These are phyloP conservation scores for Magnaporthiopsis incrustans DNA, from an alignment of 2,329 filamentous ascomycete genomes.

Conservation along the genomic window DNA sequence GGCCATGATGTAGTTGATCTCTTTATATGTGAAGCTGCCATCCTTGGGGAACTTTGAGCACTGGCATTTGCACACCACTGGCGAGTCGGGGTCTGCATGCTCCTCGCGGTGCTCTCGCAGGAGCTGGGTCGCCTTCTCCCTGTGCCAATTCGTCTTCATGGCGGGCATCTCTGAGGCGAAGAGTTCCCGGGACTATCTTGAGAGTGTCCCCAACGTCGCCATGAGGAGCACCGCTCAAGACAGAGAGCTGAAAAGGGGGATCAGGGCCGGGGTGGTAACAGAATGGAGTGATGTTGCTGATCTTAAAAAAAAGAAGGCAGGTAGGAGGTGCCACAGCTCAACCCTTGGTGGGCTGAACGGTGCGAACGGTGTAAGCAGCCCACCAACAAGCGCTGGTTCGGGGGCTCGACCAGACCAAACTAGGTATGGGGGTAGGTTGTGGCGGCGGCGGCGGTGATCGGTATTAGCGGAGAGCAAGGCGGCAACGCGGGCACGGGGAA, in stretches of 20 bases:
- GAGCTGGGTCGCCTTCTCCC: constrained; percentile 7
- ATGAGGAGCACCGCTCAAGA: background rate
- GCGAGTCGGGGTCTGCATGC: constrained; percentile 6
- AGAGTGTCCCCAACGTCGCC: background rate
- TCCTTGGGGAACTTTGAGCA: constrained; percentile 26
- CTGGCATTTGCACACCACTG: constrained; percentile 7
- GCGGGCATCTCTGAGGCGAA: background rate
- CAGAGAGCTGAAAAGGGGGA: background rate
- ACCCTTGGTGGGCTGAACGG: background rate
- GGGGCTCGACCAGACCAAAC: background rate
- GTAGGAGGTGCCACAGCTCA: background rate
- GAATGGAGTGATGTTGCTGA: background rate
- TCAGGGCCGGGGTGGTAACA: background rate
- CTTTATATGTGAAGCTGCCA: constrained; percentile 15
- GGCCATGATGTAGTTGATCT: constrained; percentile 18
- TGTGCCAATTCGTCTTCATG: constrained; percentile 1
- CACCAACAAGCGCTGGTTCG: background rate
- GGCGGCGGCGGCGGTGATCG: background rate
- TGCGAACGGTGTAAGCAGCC: background rate
- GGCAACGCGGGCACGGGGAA: background rate
- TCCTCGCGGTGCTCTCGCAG: constrained; percentile 6
- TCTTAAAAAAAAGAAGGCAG: background rate
- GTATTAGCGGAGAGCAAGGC: background rate
- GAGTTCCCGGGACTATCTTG: background rate
- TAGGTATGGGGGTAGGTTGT: background rate